phyloP scores from a whole-genome alignment of 2,329 filamentous ascomycete species.

The Coniochaeta pulveracea region DNA sequence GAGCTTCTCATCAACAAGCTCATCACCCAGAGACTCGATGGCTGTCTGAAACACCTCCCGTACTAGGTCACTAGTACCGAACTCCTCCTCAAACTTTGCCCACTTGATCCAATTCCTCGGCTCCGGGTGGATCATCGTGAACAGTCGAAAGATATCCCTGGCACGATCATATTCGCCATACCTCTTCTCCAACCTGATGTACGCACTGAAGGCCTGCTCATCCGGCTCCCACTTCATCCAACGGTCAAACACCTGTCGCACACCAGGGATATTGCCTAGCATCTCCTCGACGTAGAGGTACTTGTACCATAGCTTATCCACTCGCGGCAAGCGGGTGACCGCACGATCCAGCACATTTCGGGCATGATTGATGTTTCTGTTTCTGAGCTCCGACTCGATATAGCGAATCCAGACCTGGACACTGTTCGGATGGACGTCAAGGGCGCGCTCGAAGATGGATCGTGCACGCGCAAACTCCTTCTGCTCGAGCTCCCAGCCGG shows the following conservation, averaged over 20 bases:
- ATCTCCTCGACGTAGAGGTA: slow-evolving; percentile 99
- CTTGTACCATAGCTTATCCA: slow-evolving; percentile 98
- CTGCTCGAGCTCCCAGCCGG: slow-evolving; percentile 93
- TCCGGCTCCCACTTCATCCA: slow-evolving; percentile 99
- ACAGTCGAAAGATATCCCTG: slow-evolving; percentile 79
- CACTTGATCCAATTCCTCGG: slow-evolving; percentile 98
- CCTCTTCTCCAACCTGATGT: slow-evolving; percentile 93
- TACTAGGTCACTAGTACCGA: slow-evolving; percentile 82
- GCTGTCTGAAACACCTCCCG: slow-evolving; percentile 84
- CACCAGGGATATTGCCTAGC: slow-evolving; percentile 84
- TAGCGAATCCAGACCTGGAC: slow-evolving; percentile 84
- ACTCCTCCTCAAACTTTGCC: slow-evolving; percentile 94
- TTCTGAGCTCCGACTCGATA: slow-evolving; percentile 94
- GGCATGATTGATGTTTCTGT: slow-evolving; percentile 90
- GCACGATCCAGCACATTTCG: slow-evolving; percentile 88
- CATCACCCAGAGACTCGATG: slow-evolving; percentile 81
- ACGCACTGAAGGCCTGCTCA: slow-evolving; percentile 88
- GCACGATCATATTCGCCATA: slow-evolving; percentile 87
- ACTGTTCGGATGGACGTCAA: slow-evolving; percentile 83
- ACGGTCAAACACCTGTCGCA: slow-evolving; percentile 86
- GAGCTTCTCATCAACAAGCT: slow-evolving; percentile 90
- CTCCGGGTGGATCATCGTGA: slow-evolving; percentile 87
- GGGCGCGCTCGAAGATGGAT: slow-evolving; percentile 85
- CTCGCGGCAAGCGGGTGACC: slow-evolving; percentile 79
- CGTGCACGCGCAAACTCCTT: slow-evolving; percentile 90